Base-by-base conservation (phyloP, 306 rosid genomes). In the Vigna angularis region DNA sequence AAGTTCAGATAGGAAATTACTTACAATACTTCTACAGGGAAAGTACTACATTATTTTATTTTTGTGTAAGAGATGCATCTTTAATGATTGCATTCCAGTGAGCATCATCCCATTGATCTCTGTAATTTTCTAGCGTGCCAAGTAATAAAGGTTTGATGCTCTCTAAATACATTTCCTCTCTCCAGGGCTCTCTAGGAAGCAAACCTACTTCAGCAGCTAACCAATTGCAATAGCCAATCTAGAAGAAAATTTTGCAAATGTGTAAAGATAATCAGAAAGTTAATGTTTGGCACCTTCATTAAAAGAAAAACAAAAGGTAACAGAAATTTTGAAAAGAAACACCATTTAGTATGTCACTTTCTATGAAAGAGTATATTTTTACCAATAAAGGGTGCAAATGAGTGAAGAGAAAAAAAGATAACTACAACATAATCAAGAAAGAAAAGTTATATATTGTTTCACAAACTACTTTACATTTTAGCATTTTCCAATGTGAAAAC, bases 31-130 rank as follows among this genome's bases (percentile, higher is more conserved):
- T 40, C 3, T 40, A 48, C 1, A 28, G 6, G 66, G 18, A 8
- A 20, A 50, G 44, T 34, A 28, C 32, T 10, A 17, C 4, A 68
- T 44, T 65, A 10, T 2, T 13, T 47, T 0, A 8, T 22, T 10
- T 18, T 10, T 18, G 9, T n/a, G 3, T 6, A 57, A 59, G 66
- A 14, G 79, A 53, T 56, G 79, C 51, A 34, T 24, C 22, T 49
- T 75, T 68, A 11, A 68, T 59, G 51, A 59, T 38, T 16, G 76
- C 26, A 16, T 81, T 40, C 77, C 81, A 68, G 36, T 68, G 30
- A 47, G 77, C 80, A 68, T 69, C 49, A 68, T 75, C 59, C 81
- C 85, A 74, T 45, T 80, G 55, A 30, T 81, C 85, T 69, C 66
- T 81, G 50, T 47, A 81, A 15, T 50, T 49, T 16, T 75, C 81